Evolutionary conservation across 179 eudicot genomes (phyloP).

Genomic region (Monotropa hypopitys): DNA sequence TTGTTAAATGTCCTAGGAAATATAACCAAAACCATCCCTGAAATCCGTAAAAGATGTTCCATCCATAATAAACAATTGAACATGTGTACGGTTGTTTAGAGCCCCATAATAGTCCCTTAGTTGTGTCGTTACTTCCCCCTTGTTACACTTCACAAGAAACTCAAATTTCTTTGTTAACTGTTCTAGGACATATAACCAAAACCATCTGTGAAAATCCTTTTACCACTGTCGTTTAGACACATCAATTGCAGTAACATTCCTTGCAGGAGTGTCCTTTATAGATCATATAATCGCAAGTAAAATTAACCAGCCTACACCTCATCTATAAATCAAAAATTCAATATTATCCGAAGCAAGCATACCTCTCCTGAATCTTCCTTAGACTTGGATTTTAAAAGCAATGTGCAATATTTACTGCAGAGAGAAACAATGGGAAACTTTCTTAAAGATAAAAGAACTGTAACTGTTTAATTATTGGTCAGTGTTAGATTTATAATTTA

Average conservation of each 20-base stretch:
- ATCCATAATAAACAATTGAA: background rate
- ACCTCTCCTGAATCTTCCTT: slow-evolving; percentile 44
- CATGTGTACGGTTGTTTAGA: background rate
- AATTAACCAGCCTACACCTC: background rate
- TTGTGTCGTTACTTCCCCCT: background rate
- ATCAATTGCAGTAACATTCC: background rate
- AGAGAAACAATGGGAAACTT: slow-evolving; percentile 6
- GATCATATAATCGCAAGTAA: background rate
- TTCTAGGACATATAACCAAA: background rate
- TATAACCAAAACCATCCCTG: too few species aligned
- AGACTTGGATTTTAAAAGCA: slow-evolving; percentile 40
- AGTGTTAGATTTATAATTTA: too few species aligned
- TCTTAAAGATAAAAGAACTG: background rate
- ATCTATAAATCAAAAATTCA: background rate
- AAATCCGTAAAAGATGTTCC: too few species aligned
- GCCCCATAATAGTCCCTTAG: background rate
- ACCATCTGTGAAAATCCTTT: background rate
- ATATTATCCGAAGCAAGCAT: slow-evolving; percentile 11
- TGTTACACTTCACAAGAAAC: background rate
- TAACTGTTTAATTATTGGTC: background rate
- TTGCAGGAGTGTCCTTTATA: background rate
- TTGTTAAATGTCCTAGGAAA: background rate
- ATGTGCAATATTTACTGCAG: slow-evolving; percentile 67
- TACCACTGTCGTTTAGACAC: background rate
- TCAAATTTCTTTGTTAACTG: background rate